phyloP scores from a whole-genome alignment of 2,329 filamentous ascomycete genomes.

The Exophiala xenobiotica region DNA sequence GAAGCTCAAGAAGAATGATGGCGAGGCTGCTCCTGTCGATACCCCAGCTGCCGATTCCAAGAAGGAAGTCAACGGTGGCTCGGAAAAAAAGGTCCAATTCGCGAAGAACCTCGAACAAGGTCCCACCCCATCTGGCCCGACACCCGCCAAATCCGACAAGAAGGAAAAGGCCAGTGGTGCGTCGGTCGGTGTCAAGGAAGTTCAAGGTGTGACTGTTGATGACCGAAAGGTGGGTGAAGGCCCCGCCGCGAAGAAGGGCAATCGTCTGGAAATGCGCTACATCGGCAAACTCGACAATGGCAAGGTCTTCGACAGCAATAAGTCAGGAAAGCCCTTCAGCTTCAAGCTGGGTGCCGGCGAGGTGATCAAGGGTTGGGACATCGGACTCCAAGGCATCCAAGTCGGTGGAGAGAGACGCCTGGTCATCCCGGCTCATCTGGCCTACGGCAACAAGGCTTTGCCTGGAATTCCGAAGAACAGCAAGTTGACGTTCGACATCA shows the following conservation, averaged over 20 bases:
- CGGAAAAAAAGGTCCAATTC: slow-evolving; percentile 90
- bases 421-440: slow-evolving; percentile 80
- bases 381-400: slow-evolving; percentile 88
- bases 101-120: slow-evolving; percentile 98
- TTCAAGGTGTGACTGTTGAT: slow-evolving; percentile 88
- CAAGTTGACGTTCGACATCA: slow-evolving; percentile 87
- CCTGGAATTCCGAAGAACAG: slow-evolving; percentile 91
- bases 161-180: slow-evolving; percentile 50
- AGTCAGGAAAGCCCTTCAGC: slow-evolving; percentile 95
- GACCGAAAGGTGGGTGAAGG: slow-evolving; percentile 91
- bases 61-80: too few relatives aligned
- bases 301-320: slow-evolving; percentile 90
- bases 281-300: slow-evolving; percentile 95
- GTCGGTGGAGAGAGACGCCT: slow-evolving; percentile 91
- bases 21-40: slow-evolving; percentile 66
- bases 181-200: slow-evolving; percentile 68
- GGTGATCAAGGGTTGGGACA: slow-evolving; percentile 99
- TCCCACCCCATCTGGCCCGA: slow-evolving; percentile 69
- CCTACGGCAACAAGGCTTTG: slow-evolving; percentile 80
- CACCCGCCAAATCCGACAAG: slow-evolving; percentile 41
- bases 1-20: slow-evolving; percentile 98
- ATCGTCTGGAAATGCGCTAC: slow-evolving; percentile 91
- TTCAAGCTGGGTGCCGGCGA: slow-evolving; percentile 94
- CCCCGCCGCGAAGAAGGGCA: slow-evolving; percentile 81
- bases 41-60: too few relatives aligned